A percentile compares a stretch with the other conserved stretches of the same genome.
phyloP scores from a whole-genome alignment of 83 land plant species.

The Larix sibirica region DNA sequence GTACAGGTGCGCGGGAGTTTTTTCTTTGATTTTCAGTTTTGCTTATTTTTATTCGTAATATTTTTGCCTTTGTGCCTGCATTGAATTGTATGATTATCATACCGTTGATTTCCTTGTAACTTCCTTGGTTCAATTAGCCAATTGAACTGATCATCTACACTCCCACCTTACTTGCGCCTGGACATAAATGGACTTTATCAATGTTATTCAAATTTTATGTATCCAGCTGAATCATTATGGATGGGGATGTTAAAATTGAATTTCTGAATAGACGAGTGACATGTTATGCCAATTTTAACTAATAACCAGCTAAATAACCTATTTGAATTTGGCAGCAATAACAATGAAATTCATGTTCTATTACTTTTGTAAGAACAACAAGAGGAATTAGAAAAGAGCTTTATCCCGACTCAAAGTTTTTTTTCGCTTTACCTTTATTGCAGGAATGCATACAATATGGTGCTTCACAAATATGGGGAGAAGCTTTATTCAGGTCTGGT shows the following conservation, averaged over 20 bases:
- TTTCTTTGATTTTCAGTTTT: background rate
- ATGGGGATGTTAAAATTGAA: background rate
- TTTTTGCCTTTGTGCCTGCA: background rate
- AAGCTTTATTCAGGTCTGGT: conserved; percentile 90
- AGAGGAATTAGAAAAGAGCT: background rate
- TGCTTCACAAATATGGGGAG: conserved; percentile 97
- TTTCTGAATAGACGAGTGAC: background rate
- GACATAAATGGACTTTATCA: background rate
- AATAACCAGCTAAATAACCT: background rate
- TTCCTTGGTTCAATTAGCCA: background rate
- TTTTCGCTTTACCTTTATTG: conserved; percentile 1
- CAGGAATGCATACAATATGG: conserved; percentile 99
- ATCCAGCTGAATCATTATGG: background rate
- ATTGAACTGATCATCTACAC: background rate
- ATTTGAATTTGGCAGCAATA: background rate
- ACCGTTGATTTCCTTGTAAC: background rate
- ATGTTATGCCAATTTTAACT: background rate
- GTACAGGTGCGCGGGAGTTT: conserved; percentile 57
- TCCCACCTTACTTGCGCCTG: background rate
- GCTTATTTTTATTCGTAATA: background rate
- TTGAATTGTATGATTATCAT: background rate
- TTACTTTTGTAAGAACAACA: background rate
- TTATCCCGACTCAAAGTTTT: background rate
- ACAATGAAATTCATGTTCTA: background rate
- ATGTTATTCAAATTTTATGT: background rate